Evolutionary conservation across 768 basidiomycete genomes (phyloP).

Genomic region (Rhodotorula graminis): DNA sequence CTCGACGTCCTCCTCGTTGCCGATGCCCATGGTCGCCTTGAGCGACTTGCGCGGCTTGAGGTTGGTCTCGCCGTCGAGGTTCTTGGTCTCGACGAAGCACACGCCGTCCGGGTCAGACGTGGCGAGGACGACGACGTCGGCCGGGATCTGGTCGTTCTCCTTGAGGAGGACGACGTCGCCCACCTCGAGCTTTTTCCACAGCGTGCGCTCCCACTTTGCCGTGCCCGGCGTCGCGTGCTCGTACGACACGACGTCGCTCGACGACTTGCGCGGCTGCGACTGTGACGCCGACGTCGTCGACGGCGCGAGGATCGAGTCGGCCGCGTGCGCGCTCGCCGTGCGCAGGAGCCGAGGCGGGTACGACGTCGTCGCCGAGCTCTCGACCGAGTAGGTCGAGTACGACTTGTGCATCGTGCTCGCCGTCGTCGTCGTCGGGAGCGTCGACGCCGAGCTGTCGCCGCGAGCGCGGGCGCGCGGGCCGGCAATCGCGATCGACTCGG

Average conservation of each 20-base stretch:
- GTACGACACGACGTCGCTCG: constrained; percentile 76
- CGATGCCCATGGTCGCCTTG: constrained; percentile 67
- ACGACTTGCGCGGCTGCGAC: constrained; percentile 43
- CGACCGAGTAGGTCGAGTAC: constrained; percentile 18
- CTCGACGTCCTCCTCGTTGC: constrained; percentile 83
- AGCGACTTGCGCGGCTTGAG: constrained; percentile 77
- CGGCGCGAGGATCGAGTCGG: constrained; percentile 15
- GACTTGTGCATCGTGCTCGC: no score
- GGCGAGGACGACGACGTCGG: constrained; percentile 86
- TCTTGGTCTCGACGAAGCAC: constrained; percentile 97
- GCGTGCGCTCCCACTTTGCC: constrained; percentile 84
- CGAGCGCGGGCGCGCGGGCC: background rate
- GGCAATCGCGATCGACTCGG: constrained; percentile 9
- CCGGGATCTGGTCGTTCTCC: constrained; percentile 94
- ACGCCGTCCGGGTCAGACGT: constrained; percentile 86
- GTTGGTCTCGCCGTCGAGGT: constrained; percentile 95
- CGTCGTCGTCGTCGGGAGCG: background rate
- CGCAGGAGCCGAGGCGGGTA: constrained; percentile 29
- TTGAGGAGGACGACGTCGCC: constrained; percentile 87
- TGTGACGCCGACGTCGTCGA: background rate
- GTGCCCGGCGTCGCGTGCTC: constrained; percentile 62
- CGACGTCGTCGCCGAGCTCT: constrained; percentile 14
- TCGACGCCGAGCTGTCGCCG: constrained; percentile 5
- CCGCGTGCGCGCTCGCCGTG: constrained; percentile 3
- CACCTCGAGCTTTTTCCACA: constrained; percentile 98